Conservation (phyloP, 345 rosid genomes). For the Corchorus capsularis region DNA sequence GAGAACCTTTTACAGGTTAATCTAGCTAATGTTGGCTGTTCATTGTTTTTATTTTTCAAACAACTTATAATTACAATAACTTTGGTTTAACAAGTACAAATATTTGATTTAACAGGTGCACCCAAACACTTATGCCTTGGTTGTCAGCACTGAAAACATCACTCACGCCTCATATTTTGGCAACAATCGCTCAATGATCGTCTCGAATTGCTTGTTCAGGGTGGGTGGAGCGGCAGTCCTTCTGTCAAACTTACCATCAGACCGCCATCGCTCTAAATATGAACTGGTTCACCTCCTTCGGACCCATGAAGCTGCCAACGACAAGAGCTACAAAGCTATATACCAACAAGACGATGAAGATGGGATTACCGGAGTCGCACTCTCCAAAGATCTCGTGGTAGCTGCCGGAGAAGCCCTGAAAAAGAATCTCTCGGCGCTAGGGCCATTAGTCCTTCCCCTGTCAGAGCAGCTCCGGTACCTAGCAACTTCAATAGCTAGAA, state of each 20-base stretch:
- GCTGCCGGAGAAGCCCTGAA: conserved; percentile 1
- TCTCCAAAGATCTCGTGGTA: not conserved
- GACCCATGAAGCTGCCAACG: conserved; percentile 6
- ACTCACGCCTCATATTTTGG: not conserved
- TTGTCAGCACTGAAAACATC: conserved; percentile 21
- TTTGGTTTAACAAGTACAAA: too few species aligned
- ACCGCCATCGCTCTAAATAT: not conserved
- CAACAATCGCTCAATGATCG: conserved; percentile 8
- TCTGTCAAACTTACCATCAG: conserved; percentile 7
- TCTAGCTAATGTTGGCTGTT: not conserved
- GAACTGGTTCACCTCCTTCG: conserved; percentile 11
- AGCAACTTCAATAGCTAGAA: not conserved
- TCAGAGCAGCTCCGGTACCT: conserved; percentile 1
- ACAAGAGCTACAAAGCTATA: not conserved
- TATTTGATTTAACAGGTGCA: not conserved
- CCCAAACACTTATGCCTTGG: not conserved
- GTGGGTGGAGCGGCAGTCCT: conserved; percentile 15
- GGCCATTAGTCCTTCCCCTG: conserved; percentile 11
- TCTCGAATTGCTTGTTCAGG: conserved; percentile 16
- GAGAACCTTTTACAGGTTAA: conserved; percentile 56
- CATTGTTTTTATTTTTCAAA: too few species aligned
- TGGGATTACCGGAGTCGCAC: not conserved
- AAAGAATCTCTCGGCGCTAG: conserved; percentile 9
- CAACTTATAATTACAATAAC: too few species aligned
- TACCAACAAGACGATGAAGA: conserved; percentile 5